Conservation (phyloP, 2,329 filamentous ascomycete species). For the Cercospora zeae-maydis region DNA sequence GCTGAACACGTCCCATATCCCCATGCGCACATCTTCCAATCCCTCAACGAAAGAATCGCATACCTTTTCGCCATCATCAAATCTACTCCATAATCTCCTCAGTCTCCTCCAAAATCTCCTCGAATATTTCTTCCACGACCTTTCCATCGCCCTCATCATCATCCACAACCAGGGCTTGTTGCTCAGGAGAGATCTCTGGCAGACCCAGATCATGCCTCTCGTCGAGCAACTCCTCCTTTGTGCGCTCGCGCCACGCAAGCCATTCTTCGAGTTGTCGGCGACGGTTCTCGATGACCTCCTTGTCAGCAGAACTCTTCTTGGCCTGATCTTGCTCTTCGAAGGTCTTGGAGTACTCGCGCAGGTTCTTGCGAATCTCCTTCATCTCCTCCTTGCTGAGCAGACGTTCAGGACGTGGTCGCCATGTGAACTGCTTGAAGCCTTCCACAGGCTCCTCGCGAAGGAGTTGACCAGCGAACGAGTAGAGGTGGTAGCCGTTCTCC, state of each 20-base stretch:
- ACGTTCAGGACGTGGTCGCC: slow-evolving; percentile 88
- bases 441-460: slow-evolving; percentile 89
- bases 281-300: slow-evolving; percentile 85
- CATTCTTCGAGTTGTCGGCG: slow-evolving; percentile 82
- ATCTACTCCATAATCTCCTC: slow-evolving; percentile 65
- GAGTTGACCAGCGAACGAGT: slow-evolving; percentile 88
- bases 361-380: slow-evolving; percentile 95
- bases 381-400: slow-evolving; percentile 95
- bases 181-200: slow-evolving; percentile 61
- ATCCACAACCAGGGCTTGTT: slow-evolving; percentile 54
- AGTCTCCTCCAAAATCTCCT: slow-evolving; percentile 82
- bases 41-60: neutral
- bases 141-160: slow-evolving; percentile 50
- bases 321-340: slow-evolving; percentile 96
- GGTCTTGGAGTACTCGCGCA: slow-evolving; percentile 89
- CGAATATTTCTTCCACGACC: slow-evolving; percentile 72
- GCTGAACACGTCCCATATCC: neutral
- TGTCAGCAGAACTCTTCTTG: slow-evolving; percentile 88
- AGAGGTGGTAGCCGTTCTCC: slow-evolving; percentile 98
- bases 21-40: neutral
- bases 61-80: neutral
- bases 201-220: slow-evolving; percentile 68
- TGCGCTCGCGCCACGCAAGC: slow-evolving; percentile 73
- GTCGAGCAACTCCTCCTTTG: slow-evolving; percentile 67
- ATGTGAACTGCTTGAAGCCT: slow-evolving; percentile 96